These are phyloP conservation scores for Colletotrichum sp. DNA, from an alignment of 2,329 filamentous ascomycete species.

Conservation along the genomic window DNA sequence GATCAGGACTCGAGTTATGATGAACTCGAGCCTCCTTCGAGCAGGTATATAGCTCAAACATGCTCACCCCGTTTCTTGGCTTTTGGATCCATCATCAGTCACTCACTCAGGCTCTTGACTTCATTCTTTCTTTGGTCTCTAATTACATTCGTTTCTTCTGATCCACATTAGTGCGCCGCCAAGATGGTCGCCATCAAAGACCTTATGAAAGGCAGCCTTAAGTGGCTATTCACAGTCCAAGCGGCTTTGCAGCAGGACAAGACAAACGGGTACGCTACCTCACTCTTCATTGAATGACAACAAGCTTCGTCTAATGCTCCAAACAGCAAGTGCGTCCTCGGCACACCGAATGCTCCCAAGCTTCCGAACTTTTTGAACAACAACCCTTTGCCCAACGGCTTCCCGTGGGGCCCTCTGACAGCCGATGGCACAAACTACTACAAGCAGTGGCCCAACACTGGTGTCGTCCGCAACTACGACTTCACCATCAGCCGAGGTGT, in stretches of 20 bases:
- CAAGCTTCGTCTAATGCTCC: background rate
- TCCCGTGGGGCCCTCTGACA: slow-evolving; percentile 56
- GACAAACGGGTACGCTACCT: slow-evolving; percentile 42
- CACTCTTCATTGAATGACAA: background rate
- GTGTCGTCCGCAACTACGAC: slow-evolving; percentile 60
- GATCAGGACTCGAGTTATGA: background rate
- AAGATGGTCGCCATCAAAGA: slow-evolving; percentile 29
- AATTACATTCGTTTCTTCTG: background rate
- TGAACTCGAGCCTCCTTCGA: background rate
- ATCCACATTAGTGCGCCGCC: background rate
- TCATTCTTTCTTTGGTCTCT: background rate
- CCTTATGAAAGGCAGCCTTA: slow-evolving; percentile 13
- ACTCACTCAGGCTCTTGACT: background rate
- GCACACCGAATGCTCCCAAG: slow-evolving; percentile 41
- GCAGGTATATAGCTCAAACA: slow-evolving; percentile 13
- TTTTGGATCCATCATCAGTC: background rate
- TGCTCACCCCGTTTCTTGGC: background rate
- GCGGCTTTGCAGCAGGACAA: slow-evolving; percentile 32
- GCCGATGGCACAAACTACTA: slow-evolving; percentile 55
- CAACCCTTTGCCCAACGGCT: slow-evolving; percentile 54
- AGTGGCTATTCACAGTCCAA: slow-evolving; percentile 24
- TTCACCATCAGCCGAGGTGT: slow-evolving; percentile 55
- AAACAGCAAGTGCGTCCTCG: slow-evolving; percentile 43
- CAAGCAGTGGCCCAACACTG: slow-evolving; percentile 52
- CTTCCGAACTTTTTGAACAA: slow-evolving; percentile 50